Percentiles rank a stretch among this genome's conserved stretches.
Evolutionary conservation across 805 yeast species (phyloP).

Genomic region (Starmerella riodocensis): DNA sequence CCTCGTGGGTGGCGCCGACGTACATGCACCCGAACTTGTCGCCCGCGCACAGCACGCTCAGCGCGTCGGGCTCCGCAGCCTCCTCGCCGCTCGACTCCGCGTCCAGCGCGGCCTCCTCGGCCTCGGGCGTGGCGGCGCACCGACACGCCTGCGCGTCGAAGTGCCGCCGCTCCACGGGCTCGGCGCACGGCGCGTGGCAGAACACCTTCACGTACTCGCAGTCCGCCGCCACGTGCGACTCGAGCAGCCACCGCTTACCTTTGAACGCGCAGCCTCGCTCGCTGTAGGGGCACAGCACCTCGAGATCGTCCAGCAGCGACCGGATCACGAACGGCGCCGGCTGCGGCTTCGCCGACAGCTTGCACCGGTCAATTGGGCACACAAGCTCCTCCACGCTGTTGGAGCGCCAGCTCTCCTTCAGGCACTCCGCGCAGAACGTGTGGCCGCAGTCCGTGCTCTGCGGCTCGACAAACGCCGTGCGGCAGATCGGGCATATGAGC

Average conservation of each 20-base stretch:
- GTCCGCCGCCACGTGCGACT: slow-evolving; percentile 35
- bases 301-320: slow-evolving; percentile 49
- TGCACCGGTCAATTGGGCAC: slow-evolving; percentile 53
- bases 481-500: slow-evolving; percentile 50
- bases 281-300: slow-evolving; percentile 41
- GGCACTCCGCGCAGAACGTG: slow-evolving; percentile 48
- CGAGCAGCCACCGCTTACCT: slow-evolving; percentile 48
- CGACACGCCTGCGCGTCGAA: neutral
- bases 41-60: slow-evolving; percentile 21
- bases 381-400: slow-evolving; percentile 15
- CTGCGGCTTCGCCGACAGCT: slow-evolving; percentile 30
- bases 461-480: slow-evolving; percentile 48
- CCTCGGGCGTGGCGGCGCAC: neutral
- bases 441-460: slow-evolving; percentile 55
- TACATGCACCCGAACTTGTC: slow-evolving; percentile 24
- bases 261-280: slow-evolving; percentile 44
- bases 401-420: slow-evolving; percentile 24
- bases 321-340: slow-evolving; percentile 47
- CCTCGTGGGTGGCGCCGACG: slow-evolving; percentile 9
- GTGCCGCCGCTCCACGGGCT: slow-evolving; percentile 17
- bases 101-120: neutral
- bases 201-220: slow-evolving; percentile 31
- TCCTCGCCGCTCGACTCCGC: neutral
- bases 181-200: slow-evolving; percentile 27
- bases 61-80: slow-evolving; percentile 1